Conservation (phyloP, 2,329 filamentous ascomycete genomes). For the Reticulascus tulasneorum region DNA sequence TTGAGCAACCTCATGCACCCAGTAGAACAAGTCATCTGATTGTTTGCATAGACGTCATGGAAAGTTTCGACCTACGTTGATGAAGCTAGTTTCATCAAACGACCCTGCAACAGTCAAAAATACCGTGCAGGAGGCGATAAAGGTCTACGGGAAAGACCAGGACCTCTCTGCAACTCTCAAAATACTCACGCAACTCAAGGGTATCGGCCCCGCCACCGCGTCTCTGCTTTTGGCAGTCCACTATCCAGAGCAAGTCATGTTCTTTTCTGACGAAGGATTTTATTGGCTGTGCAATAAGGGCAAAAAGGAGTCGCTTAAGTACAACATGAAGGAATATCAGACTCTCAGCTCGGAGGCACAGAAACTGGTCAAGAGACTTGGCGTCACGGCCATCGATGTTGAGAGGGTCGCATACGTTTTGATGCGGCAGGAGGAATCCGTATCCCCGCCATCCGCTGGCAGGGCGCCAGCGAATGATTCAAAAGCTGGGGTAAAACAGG, state of each 20-base stretch:
- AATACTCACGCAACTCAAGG: constrained; percentile 58
- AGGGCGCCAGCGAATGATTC: not conserved
- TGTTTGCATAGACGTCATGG: constrained; percentile 49
- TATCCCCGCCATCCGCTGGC: not conserved
- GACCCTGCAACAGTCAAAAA: constrained; percentile 37
- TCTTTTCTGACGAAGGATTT: constrained; percentile 79
- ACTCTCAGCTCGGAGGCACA: constrained; percentile 43
- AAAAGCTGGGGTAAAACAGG: not conserved
- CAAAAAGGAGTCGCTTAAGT: constrained; percentile 56
- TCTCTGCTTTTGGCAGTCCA: constrained; percentile 68
- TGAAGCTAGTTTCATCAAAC: constrained; percentile 62
- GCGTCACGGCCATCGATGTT: constrained; percentile 55
- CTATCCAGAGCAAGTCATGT: constrained; percentile 56
- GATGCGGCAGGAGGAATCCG: constrained; percentile 36
- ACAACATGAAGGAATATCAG: constrained; percentile 65
- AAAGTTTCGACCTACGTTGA: constrained; percentile 57
- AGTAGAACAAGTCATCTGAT: not conserved
- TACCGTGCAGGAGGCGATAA: constrained; percentile 50
- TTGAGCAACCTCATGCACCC: not conserved
- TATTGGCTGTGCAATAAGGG: constrained; percentile 63
- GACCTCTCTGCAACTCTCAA: constrained; percentile 42
- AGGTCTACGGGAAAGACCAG: constrained; percentile 34
- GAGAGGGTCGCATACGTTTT: constrained; percentile 71
- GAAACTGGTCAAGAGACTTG: constrained; percentile 43
- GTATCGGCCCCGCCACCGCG: constrained; percentile 76